These are phyloP conservation scores for Fraxinus quadrangulata DNA, from an alignment of 257 asterid genomes.

Conservation along the genomic window DNA sequence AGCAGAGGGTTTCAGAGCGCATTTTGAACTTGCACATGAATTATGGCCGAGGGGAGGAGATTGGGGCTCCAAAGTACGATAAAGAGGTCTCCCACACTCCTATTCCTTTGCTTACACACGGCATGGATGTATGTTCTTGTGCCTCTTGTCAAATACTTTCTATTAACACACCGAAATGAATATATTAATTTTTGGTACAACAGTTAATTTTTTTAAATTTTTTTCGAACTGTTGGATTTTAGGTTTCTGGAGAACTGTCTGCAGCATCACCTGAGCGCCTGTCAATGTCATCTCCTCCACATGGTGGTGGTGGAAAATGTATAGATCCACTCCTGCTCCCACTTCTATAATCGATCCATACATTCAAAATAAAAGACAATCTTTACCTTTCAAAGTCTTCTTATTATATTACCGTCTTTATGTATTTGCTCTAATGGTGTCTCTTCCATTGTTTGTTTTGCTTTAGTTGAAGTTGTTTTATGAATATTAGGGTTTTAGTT, in stretches of 20 bases:
- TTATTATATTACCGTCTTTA: too few species aligned
- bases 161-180: neutral
- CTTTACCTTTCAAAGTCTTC: too few species aligned
- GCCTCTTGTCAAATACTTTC: slow-evolving; percentile 21
- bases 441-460: too few species aligned
- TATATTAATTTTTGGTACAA: slow-evolving; percentile 1
- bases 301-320: slow-evolving; percentile 70
- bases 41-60: slow-evolving; percentile 74
- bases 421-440: too few species aligned
- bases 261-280: slow-evolving; percentile 97
- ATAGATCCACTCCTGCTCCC: slow-evolving; percentile 23
- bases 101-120: slow-evolving; percentile 89
- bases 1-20: slow-evolving; percentile 81
- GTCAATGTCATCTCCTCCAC: slow-evolving; percentile 96
- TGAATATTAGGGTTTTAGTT: too few species aligned
- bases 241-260: slow-evolving; percentile 98
- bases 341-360: slow-evolving; percentile 26
- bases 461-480: too few species aligned
- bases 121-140: slow-evolving; percentile 70
- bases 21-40: slow-evolving; percentile 92
- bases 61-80: slow-evolving; percentile 76
- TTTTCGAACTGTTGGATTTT: slow-evolving; percentile 26
- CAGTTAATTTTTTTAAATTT: neutral
- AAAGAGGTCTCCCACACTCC: slow-evolving; percentile 86
- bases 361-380: too few species aligned